These are phyloP conservation scores for Dendrocalamus sinicus DNA, from an alignment of 176 grass and related monocot species.

Conservation along the genomic window DNA sequence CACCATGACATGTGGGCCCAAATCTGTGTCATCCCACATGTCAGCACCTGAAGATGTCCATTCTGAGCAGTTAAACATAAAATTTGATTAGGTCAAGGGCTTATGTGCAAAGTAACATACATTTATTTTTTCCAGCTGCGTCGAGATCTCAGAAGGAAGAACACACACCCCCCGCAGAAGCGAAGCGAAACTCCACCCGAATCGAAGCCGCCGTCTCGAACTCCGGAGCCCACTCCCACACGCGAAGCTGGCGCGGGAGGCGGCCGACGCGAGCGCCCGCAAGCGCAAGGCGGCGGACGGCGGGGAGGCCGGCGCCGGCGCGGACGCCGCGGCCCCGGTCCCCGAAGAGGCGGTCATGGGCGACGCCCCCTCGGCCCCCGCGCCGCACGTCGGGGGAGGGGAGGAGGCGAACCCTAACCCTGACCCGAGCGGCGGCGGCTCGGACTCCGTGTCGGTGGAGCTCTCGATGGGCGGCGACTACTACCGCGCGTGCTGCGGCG, in stretches of 20 bases:
- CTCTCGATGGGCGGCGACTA: conserved; percentile 60
- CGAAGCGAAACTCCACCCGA: conserved; percentile 40
- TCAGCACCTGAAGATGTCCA: not conserved
- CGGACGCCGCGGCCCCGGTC: conserved; percentile 20
- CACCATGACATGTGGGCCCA: conserved; percentile 4
- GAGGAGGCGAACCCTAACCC: conserved; percentile 45
- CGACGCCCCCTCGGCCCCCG: conserved; percentile 28
- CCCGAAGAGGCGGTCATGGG: conserved; percentile 47
- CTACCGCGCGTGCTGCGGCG: conserved; percentile 60
- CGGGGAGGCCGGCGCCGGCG: conserved; percentile 4
- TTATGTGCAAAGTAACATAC: conserved; percentile 37
- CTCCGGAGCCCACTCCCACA: conserved; percentile 6
- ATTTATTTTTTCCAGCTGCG: conserved; percentile 26
- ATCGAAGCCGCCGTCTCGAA: conserved; percentile 49
- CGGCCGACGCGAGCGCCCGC: conserved; percentile 80
- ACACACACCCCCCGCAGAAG: not conserved
- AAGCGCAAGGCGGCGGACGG: conserved; percentile 85
- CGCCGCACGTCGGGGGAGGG: conserved; percentile 11
- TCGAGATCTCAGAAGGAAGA: conserved; percentile 52
- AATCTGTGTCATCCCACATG: not conserved
- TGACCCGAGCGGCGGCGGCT: conserved; percentile 14
- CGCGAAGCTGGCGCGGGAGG: conserved; percentile 85
- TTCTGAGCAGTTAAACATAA: not conserved
- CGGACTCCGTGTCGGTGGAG: conserved; percentile 54
- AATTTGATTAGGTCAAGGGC: not conserved